A percentile compares a stretch with the other conserved stretches of the same genome.
Evolutionary conservation across 2,329 filamentous ascomycete genomes (phyloP).

Genomic region (Neopestalotiopsis sp.): DNA sequence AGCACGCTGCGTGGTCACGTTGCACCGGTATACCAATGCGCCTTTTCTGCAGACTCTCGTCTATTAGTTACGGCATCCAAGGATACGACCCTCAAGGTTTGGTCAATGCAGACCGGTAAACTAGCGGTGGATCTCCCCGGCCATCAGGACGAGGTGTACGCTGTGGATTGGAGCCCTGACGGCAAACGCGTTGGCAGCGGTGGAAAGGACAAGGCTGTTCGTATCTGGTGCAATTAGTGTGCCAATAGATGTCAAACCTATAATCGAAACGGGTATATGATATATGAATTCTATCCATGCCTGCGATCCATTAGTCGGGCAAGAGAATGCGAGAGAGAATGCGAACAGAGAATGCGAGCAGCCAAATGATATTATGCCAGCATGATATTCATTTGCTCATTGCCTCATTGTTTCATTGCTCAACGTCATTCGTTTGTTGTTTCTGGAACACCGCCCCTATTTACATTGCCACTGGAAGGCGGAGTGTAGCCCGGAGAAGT

Average conservation of each 20-base stretch:
- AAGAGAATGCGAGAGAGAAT: too few species aligned
- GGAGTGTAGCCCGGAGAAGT: too few species aligned
- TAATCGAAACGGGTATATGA: not conserved
- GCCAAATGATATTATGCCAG: too few species aligned
- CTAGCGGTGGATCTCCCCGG: slow-evolving; percentile 82
- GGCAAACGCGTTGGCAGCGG: slow-evolving; percentile 88
- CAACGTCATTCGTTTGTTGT: too few species aligned
- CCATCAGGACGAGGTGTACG: slow-evolving; percentile 91
- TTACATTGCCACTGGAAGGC: too few species aligned
- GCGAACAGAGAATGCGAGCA: too few species aligned
- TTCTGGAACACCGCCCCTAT: too few species aligned
- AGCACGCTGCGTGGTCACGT: slow-evolving; percentile 87
- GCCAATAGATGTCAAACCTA: not conserved
- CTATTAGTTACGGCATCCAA: slow-evolving; percentile 74
- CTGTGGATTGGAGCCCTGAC: slow-evolving; percentile 93
- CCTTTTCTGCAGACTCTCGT: slow-evolving; percentile 89
- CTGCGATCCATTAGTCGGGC: too few species aligned
- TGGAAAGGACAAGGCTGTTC: slow-evolving; percentile 85
- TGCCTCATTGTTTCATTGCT: too few species aligned
- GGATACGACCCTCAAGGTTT: slow-evolving; percentile 89
- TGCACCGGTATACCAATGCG: slow-evolving; percentile 88
- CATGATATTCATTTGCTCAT: too few species aligned
- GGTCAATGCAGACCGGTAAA: slow-evolving; percentile 88
- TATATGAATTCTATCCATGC: too few species aligned
- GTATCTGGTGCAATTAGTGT: slow-evolving; percentile 58